Conservation (phyloP, 2,329 filamentous ascomycete genomes). For the Alternaria sp. region DNA sequence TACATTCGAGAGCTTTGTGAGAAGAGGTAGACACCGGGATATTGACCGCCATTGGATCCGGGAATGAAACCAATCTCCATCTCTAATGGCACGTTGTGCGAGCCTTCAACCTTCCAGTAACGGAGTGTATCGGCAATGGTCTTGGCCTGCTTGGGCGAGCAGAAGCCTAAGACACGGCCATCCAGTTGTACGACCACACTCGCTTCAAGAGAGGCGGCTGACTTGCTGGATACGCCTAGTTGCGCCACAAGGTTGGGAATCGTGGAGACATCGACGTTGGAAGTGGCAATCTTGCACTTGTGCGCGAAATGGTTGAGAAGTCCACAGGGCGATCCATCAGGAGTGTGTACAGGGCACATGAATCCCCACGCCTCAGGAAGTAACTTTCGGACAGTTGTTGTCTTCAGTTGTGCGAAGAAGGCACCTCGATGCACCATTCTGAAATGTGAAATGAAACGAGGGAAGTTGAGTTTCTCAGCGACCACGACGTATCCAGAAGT, state of each 20-base stretch:
- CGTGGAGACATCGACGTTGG: constrained; percentile 73
- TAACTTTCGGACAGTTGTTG: constrained; percentile 93
- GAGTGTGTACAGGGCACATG: constrained; percentile 91
- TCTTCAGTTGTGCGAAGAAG: constrained; percentile 98
- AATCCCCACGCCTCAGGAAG: constrained; percentile 98
- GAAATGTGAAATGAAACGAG: constrained; percentile 98
- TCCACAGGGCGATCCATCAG: constrained; percentile 93
- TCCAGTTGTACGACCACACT: constrained; percentile 91
- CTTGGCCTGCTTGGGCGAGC: constrained; percentile 80
- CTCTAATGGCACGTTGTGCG: constrained; percentile 77
- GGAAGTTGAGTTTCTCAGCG: constrained; percentile 90
- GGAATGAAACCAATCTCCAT: constrained; percentile 94
- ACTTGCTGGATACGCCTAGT: constrained; percentile 77
- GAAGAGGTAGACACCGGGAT: constrained; percentile 93
- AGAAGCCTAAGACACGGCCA: constrained; percentile 88
- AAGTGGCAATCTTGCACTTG: constrained; percentile 88
- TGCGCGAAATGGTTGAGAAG: constrained; percentile 94
- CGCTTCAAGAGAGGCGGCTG: constrained; percentile 79
- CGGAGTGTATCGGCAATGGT: constrained; percentile 85
- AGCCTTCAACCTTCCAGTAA: constrained; percentile 93
- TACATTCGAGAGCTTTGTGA: constrained; percentile 85
- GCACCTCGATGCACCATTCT: constrained; percentile 98
- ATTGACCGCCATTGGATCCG: constrained; percentile 87
- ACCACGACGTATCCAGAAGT: constrained; percentile 94
- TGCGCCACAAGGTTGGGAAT: constrained; percentile 77